A percentile compares a stretch with the other conserved stretches of the same genome.
These are phyloP conservation scores for Hypoxylon sp. DNA, from an alignment of 2,329 filamentous ascomycete species.

Conservation along the genomic window DNA sequence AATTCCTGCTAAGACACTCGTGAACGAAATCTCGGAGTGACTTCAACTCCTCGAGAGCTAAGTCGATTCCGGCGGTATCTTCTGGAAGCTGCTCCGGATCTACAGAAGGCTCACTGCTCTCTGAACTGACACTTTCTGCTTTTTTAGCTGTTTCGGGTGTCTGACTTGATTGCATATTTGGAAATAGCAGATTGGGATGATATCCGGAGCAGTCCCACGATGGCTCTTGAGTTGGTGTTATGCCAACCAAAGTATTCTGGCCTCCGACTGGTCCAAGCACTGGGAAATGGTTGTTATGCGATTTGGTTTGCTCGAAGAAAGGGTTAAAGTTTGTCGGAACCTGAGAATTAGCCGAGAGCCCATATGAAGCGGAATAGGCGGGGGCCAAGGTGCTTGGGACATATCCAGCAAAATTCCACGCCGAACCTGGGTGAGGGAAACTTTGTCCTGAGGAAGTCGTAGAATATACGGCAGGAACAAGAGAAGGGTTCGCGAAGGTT, in stretches of 20 bases:
- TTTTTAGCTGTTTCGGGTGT: background rate
- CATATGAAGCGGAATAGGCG: background rate
- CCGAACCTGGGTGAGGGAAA: background rate
- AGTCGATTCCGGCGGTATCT: background rate
- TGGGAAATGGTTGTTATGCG: background rate
- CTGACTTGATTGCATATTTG: background rate
- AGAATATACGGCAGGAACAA: background rate
- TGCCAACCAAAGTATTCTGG: background rate
- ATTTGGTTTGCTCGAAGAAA: background rate
- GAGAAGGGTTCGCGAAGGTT: background rate
- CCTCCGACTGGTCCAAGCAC: background rate
- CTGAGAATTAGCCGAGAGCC: background rate
- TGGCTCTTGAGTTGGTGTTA: background rate
- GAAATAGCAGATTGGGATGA: no score
- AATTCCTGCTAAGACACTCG: constrained; percentile 7
- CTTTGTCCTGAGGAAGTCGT: background rate
- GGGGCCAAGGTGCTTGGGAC: background rate
- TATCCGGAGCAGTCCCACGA: background rate
- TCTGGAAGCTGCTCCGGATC: constrained; percentile 10
- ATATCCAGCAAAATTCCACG: background rate
- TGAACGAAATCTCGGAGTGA: constrained; percentile 27
- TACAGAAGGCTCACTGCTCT: constrained; percentile 16
- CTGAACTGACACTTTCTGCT: constrained; percentile 14
- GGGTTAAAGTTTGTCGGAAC: background rate
- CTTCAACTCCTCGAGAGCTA: constrained; percentile 9